phyloP scores from a whole-genome alignment of 2,329 filamentous ascomycete genomes.

The Ceratocystis diversiconidia region DNA sequence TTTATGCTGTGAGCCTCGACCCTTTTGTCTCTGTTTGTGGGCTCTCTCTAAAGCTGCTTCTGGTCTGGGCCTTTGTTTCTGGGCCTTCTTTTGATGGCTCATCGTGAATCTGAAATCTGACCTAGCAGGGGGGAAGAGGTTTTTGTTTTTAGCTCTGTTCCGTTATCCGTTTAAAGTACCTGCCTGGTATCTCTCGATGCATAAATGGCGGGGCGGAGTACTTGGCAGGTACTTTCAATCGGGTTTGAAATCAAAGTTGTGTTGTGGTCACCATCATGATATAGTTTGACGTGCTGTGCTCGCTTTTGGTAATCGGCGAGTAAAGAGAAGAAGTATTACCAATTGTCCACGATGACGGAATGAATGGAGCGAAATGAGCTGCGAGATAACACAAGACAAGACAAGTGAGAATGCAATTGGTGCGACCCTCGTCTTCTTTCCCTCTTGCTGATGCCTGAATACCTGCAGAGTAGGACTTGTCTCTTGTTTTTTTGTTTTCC shows the following conservation, averaged over 20 bases:
- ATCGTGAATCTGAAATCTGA: constrained; percentile 7
- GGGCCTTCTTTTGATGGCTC: background rate
- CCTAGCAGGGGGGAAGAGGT: background rate
- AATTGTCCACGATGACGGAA: background rate
- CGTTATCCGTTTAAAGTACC: background rate
- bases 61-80: background rate
- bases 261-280: background rate
- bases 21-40: background rate
- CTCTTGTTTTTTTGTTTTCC: background rate
- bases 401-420: background rate
- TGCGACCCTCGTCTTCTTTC: background rate
- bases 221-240: background rate
- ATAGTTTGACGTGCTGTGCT: background rate
- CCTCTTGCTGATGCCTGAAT: background rate
- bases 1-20: background rate
- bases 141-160: background rate
- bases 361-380: too few species aligned
- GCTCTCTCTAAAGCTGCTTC: background rate
- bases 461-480: background rate
- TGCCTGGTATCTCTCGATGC: background rate
- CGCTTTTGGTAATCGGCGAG: too few species aligned
- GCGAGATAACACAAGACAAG: background rate
- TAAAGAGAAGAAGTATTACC: background rate
- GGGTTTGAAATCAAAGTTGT: background rate
- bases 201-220: background rate